Conservation (phyloP, 2,329 filamentous ascomycete species). For the Neonectria faginata region DNA sequence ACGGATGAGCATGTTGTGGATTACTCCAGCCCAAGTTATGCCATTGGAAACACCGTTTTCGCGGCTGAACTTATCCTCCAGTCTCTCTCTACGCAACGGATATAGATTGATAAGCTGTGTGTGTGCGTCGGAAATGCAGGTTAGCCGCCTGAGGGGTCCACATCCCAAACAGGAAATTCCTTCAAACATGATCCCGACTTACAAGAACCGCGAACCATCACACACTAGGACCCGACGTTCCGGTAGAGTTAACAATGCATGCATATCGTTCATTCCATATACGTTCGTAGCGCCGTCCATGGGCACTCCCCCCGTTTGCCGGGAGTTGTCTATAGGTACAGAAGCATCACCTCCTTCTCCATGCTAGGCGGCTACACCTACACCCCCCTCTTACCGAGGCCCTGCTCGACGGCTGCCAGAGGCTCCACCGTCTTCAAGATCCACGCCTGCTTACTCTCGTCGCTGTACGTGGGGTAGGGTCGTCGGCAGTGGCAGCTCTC, state of each 20-base stretch:
- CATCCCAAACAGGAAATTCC: constrained; percentile 5
- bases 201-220: not conserved
- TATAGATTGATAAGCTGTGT: not conserved
- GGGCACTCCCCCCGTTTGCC: constrained; percentile 9
- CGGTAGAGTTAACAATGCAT: constrained; percentile 22
- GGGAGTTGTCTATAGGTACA: constrained; percentile 17
- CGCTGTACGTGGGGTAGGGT: constrained; percentile 64
- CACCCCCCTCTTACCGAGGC: constrained; percentile 38
- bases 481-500: constrained; percentile 63
- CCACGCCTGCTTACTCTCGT: constrained; percentile 50
- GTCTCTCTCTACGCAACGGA: not conserved
- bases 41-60: not conserved
- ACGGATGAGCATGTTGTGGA: not conserved
- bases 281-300: constrained; percentile 22
- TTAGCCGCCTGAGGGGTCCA: not conserved
- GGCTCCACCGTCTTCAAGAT: constrained; percentile 46
- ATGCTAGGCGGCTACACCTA: constrained; percentile 18
- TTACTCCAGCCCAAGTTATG: not conserved
- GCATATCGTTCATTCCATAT: constrained; percentile 28
- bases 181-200: not conserved
- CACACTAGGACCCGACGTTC: constrained; percentile 9
- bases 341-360: constrained; percentile 8
- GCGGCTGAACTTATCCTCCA: not conserved
- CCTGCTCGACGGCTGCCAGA: constrained; percentile 36
- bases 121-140: not conserved